Evolutionary conservation across 2,329 filamentous ascomycete genomes (phyloP).

Genomic region (Colletotrichum kahawae): DNA sequence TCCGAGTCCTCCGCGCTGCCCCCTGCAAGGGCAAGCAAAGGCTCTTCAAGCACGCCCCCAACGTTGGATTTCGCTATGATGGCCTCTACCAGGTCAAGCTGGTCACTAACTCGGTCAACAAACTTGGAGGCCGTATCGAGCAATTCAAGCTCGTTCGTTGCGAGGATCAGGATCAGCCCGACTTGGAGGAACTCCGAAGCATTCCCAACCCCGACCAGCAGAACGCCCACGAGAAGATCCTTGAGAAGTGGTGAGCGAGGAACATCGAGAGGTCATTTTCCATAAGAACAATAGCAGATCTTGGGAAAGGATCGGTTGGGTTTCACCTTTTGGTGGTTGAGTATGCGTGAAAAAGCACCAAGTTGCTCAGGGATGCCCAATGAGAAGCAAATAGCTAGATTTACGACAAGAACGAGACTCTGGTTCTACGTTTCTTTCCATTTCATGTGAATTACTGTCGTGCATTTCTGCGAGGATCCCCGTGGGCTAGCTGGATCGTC

Average conservation of each 20-base stretch:
- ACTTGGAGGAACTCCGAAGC: not conserved
- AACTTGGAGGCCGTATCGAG: conserved; percentile 23
- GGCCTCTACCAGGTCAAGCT: conserved; percentile 35
- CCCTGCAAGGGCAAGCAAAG: not conserved
- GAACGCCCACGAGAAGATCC: conserved; percentile 16
- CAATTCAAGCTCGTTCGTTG: conserved; percentile 15
- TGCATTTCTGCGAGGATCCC: not conserved
- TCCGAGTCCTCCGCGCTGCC: conserved; percentile 34
- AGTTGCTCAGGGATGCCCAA: not conserved
- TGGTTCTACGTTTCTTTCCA: not conserved
- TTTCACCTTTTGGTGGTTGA: not conserved
- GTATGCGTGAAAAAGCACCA: not conserved
- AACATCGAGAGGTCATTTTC: not conserved
- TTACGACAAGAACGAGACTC: not conserved
- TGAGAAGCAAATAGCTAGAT: not conserved
- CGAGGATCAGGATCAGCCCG: conserved; percentile 5
- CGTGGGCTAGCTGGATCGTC: not conserved
- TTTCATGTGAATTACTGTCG: not conserved
- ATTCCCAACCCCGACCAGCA: conserved; percentile 10
- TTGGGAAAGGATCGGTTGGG: not conserved
- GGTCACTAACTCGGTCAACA: conserved; percentile 4
- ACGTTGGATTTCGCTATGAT: conserved; percentile 38
- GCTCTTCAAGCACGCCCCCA: conserved; percentile 20
- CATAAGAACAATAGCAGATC: not conserved
- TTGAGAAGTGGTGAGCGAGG: conserved; percentile 20